Evolutionary conservation across 2,329 filamentous ascomycete species (phyloP), one percentile per base, ranked within the genome.

Genomic region (Cercospora canescens): DNA sequence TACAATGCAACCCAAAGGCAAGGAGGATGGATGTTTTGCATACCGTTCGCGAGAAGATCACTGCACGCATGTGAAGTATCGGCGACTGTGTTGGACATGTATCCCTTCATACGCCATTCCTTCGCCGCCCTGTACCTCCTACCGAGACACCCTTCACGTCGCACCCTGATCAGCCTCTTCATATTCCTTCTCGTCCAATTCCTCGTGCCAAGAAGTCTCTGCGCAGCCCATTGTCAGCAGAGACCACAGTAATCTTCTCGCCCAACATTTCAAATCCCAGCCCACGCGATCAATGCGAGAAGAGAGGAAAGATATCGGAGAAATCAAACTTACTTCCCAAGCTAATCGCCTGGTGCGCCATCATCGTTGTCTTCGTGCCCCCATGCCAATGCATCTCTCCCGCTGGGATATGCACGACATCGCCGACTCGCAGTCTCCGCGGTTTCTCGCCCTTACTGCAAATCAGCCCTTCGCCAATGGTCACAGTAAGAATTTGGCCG

Each of bases 371-470:
- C 16, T 77, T 77, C 45, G 79, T 81, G 2, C 78, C 81, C 4
- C 80, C 80, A 70, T 83, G 81, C 81, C 81, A 83, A 68, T 83
- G 81, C 52, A 73, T 78, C 50, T 80, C 81, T 1, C 80, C 79
- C 0, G 78, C 72, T 7, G 79, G 76, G 26, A 75, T 74, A 75
- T 79, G 80, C 24, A 82, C 74, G 0, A 81, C 73, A 71, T 83
- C 81, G 0, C 81, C 81, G 0, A 77, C 77, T 55, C 75, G 73
- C 62, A 83, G 69, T 16, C 74, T 69, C 60, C 73, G 68, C 3
- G 80, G 79, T 57, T 72, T 70, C 24, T 76, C 75, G 1, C 80
- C 81, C 39, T 77, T 77, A 24, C 81, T 79, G 65, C 81, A 83
- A 24, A 82, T 75, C 75, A 81, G 79, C 7, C 80, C 81, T 7